These are phyloP conservation scores for Trichoderma harzianum DNA, from an alignment of 2,329 filamentous ascomycete species.

Conservation along the genomic window DNA sequence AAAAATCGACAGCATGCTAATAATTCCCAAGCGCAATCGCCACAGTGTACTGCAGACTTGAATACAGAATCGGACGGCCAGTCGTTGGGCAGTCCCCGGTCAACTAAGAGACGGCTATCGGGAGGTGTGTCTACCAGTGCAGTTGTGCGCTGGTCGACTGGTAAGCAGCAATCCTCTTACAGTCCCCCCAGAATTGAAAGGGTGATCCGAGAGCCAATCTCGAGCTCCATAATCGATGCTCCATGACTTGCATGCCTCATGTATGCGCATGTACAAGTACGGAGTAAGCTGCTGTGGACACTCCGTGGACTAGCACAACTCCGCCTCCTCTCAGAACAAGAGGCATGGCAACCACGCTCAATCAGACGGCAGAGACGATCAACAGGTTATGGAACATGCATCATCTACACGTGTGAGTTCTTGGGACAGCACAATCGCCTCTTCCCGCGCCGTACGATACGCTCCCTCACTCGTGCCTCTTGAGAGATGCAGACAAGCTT, in stretches of 20 bases:
- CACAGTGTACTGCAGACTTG: background rate
- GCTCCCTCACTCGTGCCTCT: background rate
- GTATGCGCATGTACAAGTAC: conserved; percentile 1
- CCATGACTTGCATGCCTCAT: conserved; percentile 14
- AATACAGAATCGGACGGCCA: background rate
- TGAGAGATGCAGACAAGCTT: background rate
- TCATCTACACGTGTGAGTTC: background rate
- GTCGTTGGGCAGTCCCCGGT: background rate
- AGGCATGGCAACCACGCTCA: background rate
- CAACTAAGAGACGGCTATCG: background rate
- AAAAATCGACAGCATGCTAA: background rate
- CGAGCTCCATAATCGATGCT: background rate
- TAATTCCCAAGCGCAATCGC: background rate
- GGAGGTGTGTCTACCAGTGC: background rate
- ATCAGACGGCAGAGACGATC: background rate
- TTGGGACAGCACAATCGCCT: background rate
- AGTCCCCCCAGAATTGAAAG: background rate
- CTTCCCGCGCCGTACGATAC: background rate
- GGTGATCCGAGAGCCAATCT: conserved; percentile 5
- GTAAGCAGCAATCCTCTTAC: background rate
- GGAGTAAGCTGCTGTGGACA: conserved; percentile 8
- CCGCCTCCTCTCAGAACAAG: background rate
- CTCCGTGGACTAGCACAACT: background rate
- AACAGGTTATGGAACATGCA: background rate
- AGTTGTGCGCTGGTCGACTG: background rate